phyloP scores from a whole-genome alignment of 2,329 filamentous ascomycete species.

The Hypoxylon sp. region DNA sequence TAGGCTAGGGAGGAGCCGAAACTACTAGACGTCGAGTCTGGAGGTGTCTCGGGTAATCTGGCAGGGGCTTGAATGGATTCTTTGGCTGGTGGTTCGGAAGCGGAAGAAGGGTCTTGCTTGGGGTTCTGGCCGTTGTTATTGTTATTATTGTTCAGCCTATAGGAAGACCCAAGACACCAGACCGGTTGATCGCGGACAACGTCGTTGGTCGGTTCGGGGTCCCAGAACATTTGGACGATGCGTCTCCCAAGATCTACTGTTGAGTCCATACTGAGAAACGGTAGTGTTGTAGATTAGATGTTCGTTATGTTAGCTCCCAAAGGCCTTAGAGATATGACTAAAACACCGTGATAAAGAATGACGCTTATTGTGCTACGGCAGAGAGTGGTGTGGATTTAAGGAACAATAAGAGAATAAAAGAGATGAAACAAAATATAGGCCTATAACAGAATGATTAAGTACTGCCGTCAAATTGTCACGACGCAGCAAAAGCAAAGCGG shows the following conservation, averaged over 20 bases:
- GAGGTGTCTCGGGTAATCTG: constrained; percentile 61
- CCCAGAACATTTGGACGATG: constrained; percentile 92
- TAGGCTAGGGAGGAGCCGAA: constrained; percentile 67
- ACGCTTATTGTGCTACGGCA: constrained; percentile 6
- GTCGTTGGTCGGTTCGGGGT: constrained; percentile 89
- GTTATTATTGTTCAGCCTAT: constrained; percentile 57
- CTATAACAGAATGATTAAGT: constrained; percentile 12
- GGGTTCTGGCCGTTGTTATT: constrained; percentile 47
- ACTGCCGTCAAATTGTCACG: constrained; percentile 1
- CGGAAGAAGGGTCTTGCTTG: constrained; percentile 37
- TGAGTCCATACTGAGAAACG: constrained; percentile 50
- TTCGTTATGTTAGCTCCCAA: constrained; percentile 8
- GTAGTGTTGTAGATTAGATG: neutral
- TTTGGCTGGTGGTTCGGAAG: constrained; percentile 39
- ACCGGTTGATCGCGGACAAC: constrained; percentile 76
- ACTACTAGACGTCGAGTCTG: constrained; percentile 66
- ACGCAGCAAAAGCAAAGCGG: constrained; percentile 5
- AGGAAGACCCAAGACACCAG: constrained; percentile 81
- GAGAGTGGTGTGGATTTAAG: constrained; percentile 13
- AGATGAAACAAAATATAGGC: constrained; percentile 12
- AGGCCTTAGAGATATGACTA: constrained; percentile 10
- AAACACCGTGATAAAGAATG: constrained; percentile 14
- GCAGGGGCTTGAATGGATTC: constrained; percentile 40
- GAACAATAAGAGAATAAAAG: constrained; percentile 20
- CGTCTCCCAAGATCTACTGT: constrained; percentile 83